Evolutionary conservation across 148 eudicot genomes (phyloP).

Genomic region (Chenopodium quinoa): DNA sequence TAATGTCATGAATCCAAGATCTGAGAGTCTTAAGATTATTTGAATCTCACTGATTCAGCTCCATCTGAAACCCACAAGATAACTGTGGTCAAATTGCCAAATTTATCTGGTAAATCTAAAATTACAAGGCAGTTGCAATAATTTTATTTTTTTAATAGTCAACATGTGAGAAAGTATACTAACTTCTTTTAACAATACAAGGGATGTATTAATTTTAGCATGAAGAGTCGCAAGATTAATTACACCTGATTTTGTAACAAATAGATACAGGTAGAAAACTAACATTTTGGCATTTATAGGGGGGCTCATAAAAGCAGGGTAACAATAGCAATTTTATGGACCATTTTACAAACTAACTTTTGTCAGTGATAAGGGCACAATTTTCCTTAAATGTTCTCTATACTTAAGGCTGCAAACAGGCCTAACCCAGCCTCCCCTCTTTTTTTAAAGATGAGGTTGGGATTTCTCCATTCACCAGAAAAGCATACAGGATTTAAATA

Average conservation of each 20-base stretch:
- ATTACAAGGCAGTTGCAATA: not conserved
- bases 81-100: not conserved
- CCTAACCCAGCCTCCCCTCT: not conserved
- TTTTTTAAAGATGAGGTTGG: not conserved
- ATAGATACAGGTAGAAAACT: not conserved
- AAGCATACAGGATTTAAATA: not conserved
- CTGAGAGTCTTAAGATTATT: no score
- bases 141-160: not conserved
- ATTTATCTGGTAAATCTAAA: not conserved
- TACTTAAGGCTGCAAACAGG: slow-evolving; percentile 6
- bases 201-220: not conserved
- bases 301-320: not conserved
- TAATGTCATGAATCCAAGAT: not conserved
- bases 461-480: not conserved
- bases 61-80: not conserved
- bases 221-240: not conserved
- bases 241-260: not conserved
- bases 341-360: slow-evolving; percentile 2
- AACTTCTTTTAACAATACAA: not conserved
- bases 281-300: not conserved
- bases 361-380: not conserved
- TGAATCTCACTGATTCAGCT: not conserved
- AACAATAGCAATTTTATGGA: not conserved
- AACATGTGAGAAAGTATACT: not conserved
- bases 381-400: not conserved